Evolutionary conservation across 2,329 filamentous ascomycete species (phyloP), one percentile per base, ranked within the genome.

Genomic region (Madurella mycetomatis): DNA sequence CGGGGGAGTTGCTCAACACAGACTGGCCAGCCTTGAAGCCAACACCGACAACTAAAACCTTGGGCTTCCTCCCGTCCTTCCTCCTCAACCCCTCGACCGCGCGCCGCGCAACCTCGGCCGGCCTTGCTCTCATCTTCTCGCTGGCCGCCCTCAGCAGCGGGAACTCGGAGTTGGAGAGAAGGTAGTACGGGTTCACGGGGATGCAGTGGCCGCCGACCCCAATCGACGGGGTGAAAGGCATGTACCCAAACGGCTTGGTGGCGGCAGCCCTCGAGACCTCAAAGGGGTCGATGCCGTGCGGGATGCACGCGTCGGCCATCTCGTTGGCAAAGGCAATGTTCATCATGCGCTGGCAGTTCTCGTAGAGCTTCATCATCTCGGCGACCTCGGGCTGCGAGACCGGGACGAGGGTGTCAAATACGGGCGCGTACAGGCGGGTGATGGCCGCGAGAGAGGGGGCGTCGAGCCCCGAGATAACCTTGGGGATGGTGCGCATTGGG

Each of bases 351-450:
- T 81, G 77, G 61, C 79, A 82, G 62, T 82, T 82, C 56, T 82
- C 79, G 61, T 80, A 82, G 12, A 82, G 67, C 66, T 82, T 82
- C 57, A 74, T 78, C 76, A 82, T 81, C 64, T 82, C 79, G 1
- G 79, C 79, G 1, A 80, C 77, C 60, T 82, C 79, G 1, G 79
- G 78, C 31, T 65, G 67, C 11, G 76, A 77, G 31, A 81, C 78
- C 0, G 74, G 70, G 7, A 81, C 69, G 5, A 81, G 68, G 0
- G 66, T 63, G 47, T 78, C 69, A 57, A 80, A 81, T 1, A 73
- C 75, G n/a, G 65, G 62, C 2, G 67, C 67, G 62, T 82, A 82
- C 4, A 81, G 64, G 7, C 64, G 60, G 7, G 64, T 55, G 50
- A 82, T 79, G 34, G 70, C 66, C 9, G 71, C 62, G 2, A 79